These are phyloP conservation scores for Cardamine chenopodiifolia DNA, from an alignment of 345 rosid genomes.

Conservation along the genomic window DNA sequence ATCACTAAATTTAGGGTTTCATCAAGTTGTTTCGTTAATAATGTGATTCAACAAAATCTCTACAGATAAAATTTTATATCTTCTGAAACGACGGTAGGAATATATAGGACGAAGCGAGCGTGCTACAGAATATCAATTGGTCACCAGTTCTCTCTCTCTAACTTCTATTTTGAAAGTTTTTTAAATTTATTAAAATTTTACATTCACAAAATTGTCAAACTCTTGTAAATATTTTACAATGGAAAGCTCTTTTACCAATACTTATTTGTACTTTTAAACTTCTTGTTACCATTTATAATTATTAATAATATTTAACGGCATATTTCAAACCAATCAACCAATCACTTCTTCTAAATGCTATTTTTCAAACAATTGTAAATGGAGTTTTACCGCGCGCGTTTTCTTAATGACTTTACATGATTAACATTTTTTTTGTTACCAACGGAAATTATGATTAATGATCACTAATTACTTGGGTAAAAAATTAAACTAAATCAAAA, in stretches of 20 bases:
- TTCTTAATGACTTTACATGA: neutral
- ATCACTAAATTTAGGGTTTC: slow-evolving; percentile 28
- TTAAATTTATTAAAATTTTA: neutral
- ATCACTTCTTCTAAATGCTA: neutral
- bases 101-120: neutral
- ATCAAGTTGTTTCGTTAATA: slow-evolving; percentile 1
- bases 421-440: neutral
- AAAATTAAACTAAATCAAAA: neutral
- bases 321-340: neutral
- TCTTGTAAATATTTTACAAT: neutral
- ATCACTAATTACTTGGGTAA: neutral
- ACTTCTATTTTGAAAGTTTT: neutral
- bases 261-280: neutral
- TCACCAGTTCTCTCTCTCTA: neutral
- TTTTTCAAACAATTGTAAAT: neutral
- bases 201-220: neutral
- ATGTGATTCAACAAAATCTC: neutral
- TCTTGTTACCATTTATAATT: neutral
- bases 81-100: neutral
- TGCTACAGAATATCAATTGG: neutral
- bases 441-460: neutral
- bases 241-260: neutral
- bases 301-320: neutral
- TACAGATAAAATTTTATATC: neutral
- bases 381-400: neutral